A percentile compares a stretch with the other conserved stretches of the same genome.
phyloP scores from a whole-genome alignment of 1,284 basidiomycete genomes.

The Leucoagaricus sp. region DNA sequence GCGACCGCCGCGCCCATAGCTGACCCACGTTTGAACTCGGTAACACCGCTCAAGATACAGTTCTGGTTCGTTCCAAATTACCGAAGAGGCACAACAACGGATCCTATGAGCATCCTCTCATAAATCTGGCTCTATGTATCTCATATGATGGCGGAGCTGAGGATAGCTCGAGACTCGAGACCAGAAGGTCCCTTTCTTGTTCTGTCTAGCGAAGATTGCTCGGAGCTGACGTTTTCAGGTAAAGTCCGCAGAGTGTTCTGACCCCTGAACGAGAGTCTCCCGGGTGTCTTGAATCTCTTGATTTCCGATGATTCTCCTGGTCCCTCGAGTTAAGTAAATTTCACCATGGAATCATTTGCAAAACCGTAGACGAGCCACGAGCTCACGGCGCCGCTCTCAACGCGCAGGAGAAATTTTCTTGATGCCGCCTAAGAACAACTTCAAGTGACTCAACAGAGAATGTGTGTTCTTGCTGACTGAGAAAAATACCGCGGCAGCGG shows the following conservation, averaged over 20 bases:
- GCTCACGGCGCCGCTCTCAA: not conserved
- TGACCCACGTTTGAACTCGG: not conserved
- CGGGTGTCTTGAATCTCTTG: not conserved
- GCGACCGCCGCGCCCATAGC: not conserved
- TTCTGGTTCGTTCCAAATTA: not conserved
- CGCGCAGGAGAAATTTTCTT: not conserved
- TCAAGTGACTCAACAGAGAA: too few relatives aligned
- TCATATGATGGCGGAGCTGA: not conserved
- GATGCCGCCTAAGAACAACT: too few relatives aligned
- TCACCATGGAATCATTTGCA: not conserved
- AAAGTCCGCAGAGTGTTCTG: not conserved
- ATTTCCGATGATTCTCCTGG: slow-evolving; percentile 1
- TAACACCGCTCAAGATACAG: not conserved
- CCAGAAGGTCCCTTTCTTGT: not conserved
- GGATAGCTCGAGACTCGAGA: not conserved
- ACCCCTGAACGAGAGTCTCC: not conserved
- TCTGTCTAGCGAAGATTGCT: not conserved
- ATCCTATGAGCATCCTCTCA: not conserved
- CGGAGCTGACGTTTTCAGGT: not conserved
- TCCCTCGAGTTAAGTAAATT: not conserved
- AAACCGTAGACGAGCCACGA: not conserved
- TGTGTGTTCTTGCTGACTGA: not conserved
- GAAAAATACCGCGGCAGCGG: not conserved
- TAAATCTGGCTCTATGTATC: not conserved
- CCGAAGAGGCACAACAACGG: not conserved